Base-by-base conservation (phyloP, 116 monocot species). In the Zostera marina region DNA sequence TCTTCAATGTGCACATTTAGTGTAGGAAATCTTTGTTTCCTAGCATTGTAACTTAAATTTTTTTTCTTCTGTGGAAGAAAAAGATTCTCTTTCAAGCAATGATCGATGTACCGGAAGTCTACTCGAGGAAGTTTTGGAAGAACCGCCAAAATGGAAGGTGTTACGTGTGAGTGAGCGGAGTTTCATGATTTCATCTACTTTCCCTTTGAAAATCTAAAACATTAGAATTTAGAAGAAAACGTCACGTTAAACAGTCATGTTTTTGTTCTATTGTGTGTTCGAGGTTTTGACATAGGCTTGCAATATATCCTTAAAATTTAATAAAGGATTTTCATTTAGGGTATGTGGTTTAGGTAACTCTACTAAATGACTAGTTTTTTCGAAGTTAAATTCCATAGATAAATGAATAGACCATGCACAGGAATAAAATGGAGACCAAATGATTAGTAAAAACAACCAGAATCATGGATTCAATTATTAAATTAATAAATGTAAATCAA, bases 141-240 rank as follows among this genome's bases (percentile, higher is more conserved):
- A 83, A 78, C 74, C 90, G 65, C 96, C 96, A 23, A 98, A 98
- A 52, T 98, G 96, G 90, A 98, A 83, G 74, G 73, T 90, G 62
- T 98, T 98, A 62, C 86, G 90, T 82, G 96, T 96, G 80, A 88
- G 96, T 96, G 72, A 88, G 73, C 80, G 32, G 49, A 48, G 41
- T 58, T 13, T 15, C 22, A 12, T 52, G 41, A 22, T 58, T 13
- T 15, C 22, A 12, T 52, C 23, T 16, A 16, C 20, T 52, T 10
- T 13, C 25, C 7, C 20, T 43, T 43, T 13, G 3, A 40, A 42
- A 17, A 19, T 49, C 40, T 32, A 1, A 32, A 32, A 32, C 32
- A 32, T 32, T 1, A 32, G 32, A 26, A 26, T 26, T 32, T 32
- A 32, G 32, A 32, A 32, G 32, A 58, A 10, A 55, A 12, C 38